Conservation (phyloP, 768 basidiomycete species). For the Tylopilus vinaceipallidus region DNA sequence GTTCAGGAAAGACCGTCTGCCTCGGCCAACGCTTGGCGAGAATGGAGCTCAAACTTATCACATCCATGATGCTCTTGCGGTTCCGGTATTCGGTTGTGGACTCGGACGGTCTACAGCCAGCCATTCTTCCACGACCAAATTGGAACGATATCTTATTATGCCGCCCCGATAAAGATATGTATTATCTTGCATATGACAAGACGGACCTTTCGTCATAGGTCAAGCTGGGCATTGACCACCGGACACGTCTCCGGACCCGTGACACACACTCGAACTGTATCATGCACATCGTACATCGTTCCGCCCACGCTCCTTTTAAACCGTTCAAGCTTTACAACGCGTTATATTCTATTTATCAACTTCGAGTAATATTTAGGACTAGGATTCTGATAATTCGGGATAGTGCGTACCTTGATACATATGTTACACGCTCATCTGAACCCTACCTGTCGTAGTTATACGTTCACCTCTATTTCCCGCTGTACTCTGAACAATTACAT, state of each 20-base stretch:
- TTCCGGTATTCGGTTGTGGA: conserved; percentile 62
- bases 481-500: conserved; percentile 14
- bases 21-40: conserved; percentile 74
- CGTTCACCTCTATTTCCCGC: conserved; percentile 5
- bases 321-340: not conserved
- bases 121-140: conserved; percentile 57
- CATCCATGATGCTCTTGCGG: conserved; percentile 64
- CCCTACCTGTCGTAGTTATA: conserved; percentile 8
- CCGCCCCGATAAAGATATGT: conserved; percentile 55
- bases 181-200: conserved; percentile 48
- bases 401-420: conserved; percentile 10
- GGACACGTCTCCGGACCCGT: conserved; percentile 16
- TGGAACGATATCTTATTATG: conserved; percentile 79
- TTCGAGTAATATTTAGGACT: conserved; percentile 12
- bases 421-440: not conserved
- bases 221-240: conserved; percentile 25
- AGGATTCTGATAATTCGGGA: conserved; percentile 15
- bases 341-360: conserved; percentile 24
- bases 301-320: conserved; percentile 7
- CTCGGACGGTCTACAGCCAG: conserved; percentile 42
- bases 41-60: conserved; percentile 68
- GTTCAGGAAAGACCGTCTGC: conserved; percentile 63
- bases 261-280: conserved; percentile 2
- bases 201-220: conserved; percentile 20
- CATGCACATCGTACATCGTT: conserved; percentile 13